Base-by-base conservation (phyloP, 2,329 filamentous ascomycete genomes). In the Didymella pomorum region DNA sequence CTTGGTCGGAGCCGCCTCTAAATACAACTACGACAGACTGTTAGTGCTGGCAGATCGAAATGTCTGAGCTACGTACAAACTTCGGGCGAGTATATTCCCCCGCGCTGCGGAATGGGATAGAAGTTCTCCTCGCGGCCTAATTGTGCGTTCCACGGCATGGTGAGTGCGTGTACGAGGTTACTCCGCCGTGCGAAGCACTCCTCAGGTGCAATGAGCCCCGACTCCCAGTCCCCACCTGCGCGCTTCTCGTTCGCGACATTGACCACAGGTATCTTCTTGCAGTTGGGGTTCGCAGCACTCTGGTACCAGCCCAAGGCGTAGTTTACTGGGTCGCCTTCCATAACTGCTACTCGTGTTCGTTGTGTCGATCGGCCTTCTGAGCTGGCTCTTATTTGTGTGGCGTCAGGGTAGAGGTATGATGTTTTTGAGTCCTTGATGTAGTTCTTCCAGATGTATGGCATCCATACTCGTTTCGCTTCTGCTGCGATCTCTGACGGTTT, bases 221-320 rank as follows among this genome's bases (percentile, higher is more conserved):
- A 89, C 67, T 92, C 89, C 90, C 90, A 93, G 71, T 93, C 89
- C n/a, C 90, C 90, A 10, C 90, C 90, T 0, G 90, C 84, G 35
- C 89, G 83, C 71, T 89, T 90, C 73, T 93, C 90, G 76, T 93
- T 91, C 46, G 90, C 90, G 54, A 87, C 85, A 65, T 89, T 91
- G 61, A 92, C 85, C 58, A 91, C 87, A 0, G 88, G 87, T 54
- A 91, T 83, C 42, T 67, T 75, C 60, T 76, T 78, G 56, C 64
- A 66, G 31, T 69, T 57, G 31, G 63, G 41, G 46, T 60, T 66
- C 43, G 67, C 59, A 20, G 70, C 63, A 49, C 70, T 74, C 44
- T 75, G 73, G 56, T 83, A 81, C 83, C 87, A 90, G 56, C 83
- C 79, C 31, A 90, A 77, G 21, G 88, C 86, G 85, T 77, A 77